phyloP scores from a whole-genome alignment of 2,329 filamentous ascomycete genomes.

The Arthrobotrys musiformis region DNA sequence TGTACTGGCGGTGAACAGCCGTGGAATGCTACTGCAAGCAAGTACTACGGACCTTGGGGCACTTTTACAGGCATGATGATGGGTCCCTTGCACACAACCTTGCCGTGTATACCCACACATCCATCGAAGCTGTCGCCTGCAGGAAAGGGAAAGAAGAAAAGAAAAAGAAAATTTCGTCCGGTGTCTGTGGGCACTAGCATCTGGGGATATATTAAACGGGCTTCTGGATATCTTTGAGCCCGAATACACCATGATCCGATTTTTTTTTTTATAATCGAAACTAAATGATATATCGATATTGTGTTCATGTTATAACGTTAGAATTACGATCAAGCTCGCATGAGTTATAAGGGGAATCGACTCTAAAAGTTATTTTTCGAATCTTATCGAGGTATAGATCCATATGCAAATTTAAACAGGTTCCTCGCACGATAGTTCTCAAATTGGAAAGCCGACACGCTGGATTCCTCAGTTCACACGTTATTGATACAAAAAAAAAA shows the following conservation, averaged over 20 bases:
- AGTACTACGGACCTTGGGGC: not conserved
- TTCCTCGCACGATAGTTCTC: slow-evolving; percentile 22
- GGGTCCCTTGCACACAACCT: not conserved
- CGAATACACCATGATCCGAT: not conserved
- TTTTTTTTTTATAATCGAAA: too few relatives aligned
- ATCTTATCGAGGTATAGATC: not conserved
- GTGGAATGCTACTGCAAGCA: not conserved
- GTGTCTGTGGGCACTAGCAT: not conserved
- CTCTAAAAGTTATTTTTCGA: too few relatives aligned
- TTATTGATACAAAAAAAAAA: slow-evolving; percentile 25
- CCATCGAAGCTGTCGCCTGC: not conserved
- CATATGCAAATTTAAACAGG: slow-evolving; percentile 14
- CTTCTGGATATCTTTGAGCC: not conserved
- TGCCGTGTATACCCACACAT: not conserved
- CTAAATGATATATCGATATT: too few relatives aligned
- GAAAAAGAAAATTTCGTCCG: slow-evolving; percentile 14
- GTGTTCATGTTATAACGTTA: too few relatives aligned
- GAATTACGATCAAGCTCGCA: too few relatives aligned
- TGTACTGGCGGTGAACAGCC: not conserved
- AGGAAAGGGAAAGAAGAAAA: slow-evolving; percentile 3
- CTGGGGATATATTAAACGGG: not conserved
- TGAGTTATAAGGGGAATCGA: too few relatives aligned
- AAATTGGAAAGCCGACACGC: slow-evolving; percentile 44
- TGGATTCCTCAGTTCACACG: slow-evolving; percentile 3
- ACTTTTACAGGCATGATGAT: slow-evolving; percentile 2